These are phyloP conservation scores for Populus deltoides DNA, from an alignment of 345 rosid species.

Conservation along the genomic window DNA sequence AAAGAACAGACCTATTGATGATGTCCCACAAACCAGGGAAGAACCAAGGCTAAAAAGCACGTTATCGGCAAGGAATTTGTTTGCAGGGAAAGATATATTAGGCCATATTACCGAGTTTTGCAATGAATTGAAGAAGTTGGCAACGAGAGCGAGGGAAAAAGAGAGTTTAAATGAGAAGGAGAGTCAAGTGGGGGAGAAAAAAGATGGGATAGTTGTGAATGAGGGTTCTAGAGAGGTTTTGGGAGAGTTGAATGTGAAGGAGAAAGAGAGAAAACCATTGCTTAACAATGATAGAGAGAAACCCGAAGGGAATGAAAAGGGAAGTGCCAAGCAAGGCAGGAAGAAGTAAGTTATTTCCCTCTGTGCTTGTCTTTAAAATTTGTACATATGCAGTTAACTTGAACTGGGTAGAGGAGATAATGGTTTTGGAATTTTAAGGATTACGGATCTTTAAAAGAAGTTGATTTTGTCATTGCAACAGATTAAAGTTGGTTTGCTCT, in stretches of 20 bases:
- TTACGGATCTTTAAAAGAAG: too few species aligned
- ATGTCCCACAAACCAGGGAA: constrained; percentile 31
- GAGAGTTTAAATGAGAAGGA: constrained; percentile 33
- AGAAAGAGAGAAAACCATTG: constrained; percentile 61
- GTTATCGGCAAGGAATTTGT: constrained; percentile 74
- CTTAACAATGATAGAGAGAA: constrained; percentile 43
- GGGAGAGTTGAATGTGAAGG: constrained; percentile 33
- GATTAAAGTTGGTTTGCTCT: not conserved
- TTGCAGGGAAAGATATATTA: constrained; percentile 72
- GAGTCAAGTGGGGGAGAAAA: constrained; percentile 26
- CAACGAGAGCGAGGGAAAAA: constrained; percentile 60
- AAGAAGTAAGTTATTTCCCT: constrained; percentile 42
- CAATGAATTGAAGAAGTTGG: constrained; percentile 74
- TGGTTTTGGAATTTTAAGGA: not conserved
- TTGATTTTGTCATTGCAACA: not conserved
- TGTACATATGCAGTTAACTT: not conserved
- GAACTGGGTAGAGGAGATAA: not conserved
- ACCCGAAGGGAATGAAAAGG: constrained; percentile 31
- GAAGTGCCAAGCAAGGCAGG: constrained; percentile 41
- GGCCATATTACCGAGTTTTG: constrained; percentile 79
- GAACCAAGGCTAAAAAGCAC: constrained; percentile 59
- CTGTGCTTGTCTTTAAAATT: not conserved
- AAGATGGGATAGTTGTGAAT: constrained; percentile 14
- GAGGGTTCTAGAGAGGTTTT: constrained; percentile 34
- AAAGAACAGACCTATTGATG: constrained; percentile 42